Evolutionary conservation across 2,329 filamentous ascomycete genomes (phyloP).

Genomic region (Cryphonectria japonica): DNA sequence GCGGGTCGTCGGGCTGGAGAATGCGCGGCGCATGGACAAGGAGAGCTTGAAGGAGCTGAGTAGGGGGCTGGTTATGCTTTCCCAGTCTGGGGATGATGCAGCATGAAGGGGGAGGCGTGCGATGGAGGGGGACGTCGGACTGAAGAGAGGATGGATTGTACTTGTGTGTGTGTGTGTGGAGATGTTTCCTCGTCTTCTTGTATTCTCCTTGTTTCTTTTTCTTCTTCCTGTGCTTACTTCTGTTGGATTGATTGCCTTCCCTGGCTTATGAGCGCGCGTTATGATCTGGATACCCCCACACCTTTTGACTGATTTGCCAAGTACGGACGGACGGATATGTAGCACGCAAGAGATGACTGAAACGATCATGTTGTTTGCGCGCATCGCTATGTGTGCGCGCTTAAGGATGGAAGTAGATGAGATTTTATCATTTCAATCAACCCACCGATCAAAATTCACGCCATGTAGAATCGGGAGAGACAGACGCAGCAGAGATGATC

Average conservation of each 20-base stretch:
- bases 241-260: not conserved
- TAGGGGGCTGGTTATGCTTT: conserved; percentile 21
- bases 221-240: not conserved
- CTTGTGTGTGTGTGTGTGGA: not conserved
- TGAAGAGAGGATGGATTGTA: not conserved
- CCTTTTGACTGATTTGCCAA: not conserved
- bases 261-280: not conserved
- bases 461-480: not conserved
- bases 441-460: not conserved
- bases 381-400: too few species aligned
- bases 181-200: not conserved
- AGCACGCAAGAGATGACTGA: not conserved
- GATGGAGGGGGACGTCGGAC: not conserved
- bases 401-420: not conserved
- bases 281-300: not conserved
- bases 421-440: not conserved
- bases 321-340: not conserved
- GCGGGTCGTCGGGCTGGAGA: conserved; percentile 45
- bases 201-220: not conserved
- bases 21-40: conserved; percentile 29
- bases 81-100: conserved; percentile 11
- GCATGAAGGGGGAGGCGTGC: not conserved
- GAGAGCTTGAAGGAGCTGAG: conserved; percentile 28
- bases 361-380: not conserved
- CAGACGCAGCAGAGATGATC: not conserved